Base-by-base conservation (phyloP, 1,139 yeast genomes). In the Groenewaldozyma sp. region DNA sequence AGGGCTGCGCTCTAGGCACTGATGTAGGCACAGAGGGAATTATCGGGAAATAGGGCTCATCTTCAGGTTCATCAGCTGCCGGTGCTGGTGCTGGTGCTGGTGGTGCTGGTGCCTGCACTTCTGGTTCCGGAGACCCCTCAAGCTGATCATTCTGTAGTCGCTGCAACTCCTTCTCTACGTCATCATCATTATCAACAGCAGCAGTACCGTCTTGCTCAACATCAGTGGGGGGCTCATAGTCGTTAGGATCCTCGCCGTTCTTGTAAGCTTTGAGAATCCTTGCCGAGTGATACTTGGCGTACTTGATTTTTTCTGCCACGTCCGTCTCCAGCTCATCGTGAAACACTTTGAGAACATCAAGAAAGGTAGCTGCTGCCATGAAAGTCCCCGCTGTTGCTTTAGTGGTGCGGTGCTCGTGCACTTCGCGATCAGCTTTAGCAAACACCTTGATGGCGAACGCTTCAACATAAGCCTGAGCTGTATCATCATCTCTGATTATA, bases 381-480 rank as follows among this genome's bases (percentile, higher is more conserved):
- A 76, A 65, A 17, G 63, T 64, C 26, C 60, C 51, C 0, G 72
- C 74, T 0, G 82, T 77, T 16, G 52, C 51, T 45, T 51, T 54
- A 22, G 65, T 50, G 2, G 64, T 56, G 3, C 52, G 51, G 39
- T 67, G 68, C 32, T 55, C 56, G 13, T 63, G 59, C 11, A 75
- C 64, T 31, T 72, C 75, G 14, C 55, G 53, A 36, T 71, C 70
- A 1, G 74, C 72, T 24, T 70, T 66, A 40, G 74, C 76, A 58
- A 80, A 80, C 28, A 86, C 67, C 45, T 70, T 69, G 53, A 73
- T 68, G 3, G 79, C 73, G 60, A 86, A 84, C 37, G 69, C 66
- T 49, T 76, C 67, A 2, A 82, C 76, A 32, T 78, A 70, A 10
- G 74, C 72, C 41, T 73, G 63, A 3, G 86, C 74, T 13, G 75